Percentiles rank a stretch among this genome's conserved stretches.
phyloP scores from a whole-genome alignment of 2,329 filamentous ascomycete genomes.

The Zymoseptoria brevis region DNA sequence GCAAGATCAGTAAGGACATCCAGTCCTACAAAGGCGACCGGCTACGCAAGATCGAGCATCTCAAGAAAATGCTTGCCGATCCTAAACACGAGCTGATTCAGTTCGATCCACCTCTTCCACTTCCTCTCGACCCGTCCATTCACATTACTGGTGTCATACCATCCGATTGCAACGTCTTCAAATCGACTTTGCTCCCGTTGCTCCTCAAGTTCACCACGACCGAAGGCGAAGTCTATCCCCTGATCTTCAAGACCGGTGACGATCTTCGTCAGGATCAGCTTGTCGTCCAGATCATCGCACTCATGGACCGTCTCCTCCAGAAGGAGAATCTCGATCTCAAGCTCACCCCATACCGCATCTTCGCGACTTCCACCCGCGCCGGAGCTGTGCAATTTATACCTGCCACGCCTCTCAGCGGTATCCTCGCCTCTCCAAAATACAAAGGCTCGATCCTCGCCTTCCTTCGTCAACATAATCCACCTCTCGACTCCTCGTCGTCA shows the following conservation, averaged over 20 bases:
- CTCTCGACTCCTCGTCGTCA: conserved; percentile 62
- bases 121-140: conserved; percentile 81
- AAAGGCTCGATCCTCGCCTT: conserved; percentile 72
- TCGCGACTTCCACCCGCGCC: conserved; percentile 82
- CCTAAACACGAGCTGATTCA: conserved; percentile 78
- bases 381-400: conserved; percentile 92
- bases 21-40: conserved; percentile 72
- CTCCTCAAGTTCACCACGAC: conserved; percentile 83
- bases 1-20: conserved; percentile 82
- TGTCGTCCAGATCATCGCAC: conserved; percentile 92
- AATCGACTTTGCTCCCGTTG: conserved; percentile 85
- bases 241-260: conserved; percentile 88
- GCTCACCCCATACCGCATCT: conserved; percentile 88
- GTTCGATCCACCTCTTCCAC: conserved; percentile 77
- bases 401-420: conserved; percentile 71
- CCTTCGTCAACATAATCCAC: conserved; percentile 81
- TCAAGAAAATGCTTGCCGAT: conserved; percentile 79
- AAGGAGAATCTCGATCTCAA: conserved; percentile 96
- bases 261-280: conserved; percentile 94
- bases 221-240: conserved; percentile 69
- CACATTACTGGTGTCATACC: conserved; percentile 71
- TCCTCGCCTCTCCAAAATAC: conserved; percentile 63
- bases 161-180: conserved; percentile 86
- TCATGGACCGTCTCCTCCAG: conserved; percentile 92
- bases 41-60: conserved; percentile 68